phyloP scores from a whole-genome alignment of 2,329 filamentous ascomycete species.

The Beauveria medogensis region DNA sequence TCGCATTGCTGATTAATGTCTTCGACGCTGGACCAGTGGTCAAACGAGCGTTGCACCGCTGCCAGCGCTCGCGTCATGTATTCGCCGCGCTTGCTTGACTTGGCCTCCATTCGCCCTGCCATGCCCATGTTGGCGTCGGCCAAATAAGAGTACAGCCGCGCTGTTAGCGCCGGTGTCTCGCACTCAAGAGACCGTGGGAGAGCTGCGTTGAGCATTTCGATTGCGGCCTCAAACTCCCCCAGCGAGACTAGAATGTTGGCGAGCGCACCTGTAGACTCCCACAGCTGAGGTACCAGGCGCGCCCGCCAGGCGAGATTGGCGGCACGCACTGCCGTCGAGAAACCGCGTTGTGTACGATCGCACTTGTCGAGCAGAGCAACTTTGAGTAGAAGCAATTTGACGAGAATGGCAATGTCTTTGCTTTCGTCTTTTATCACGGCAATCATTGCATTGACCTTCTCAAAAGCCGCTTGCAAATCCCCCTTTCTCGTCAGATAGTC shows the following conservation, averaged over 20 bases:
- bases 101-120: conserved; percentile 46
- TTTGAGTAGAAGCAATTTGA: conserved; percentile 67
- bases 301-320: conserved; percentile 65
- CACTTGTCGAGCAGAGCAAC: conserved; percentile 59
- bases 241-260: conserved; percentile 61
- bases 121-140: conserved; percentile 74
- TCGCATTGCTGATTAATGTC: conserved; percentile 62
- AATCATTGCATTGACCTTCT: conserved; percentile 38
- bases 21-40: conserved; percentile 57
- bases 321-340: conserved; percentile 69
- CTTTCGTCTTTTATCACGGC: conserved; percentile 34
- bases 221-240: conserved; percentile 61
- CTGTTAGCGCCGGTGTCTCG: conserved; percentile 53
- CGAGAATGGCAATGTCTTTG: conserved; percentile 53
- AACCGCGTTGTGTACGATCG: conserved; percentile 63
- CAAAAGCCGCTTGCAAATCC: conserved; percentile 39
- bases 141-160: conserved; percentile 59
- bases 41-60: conserved; percentile 55
- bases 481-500: conserved; percentile 42
- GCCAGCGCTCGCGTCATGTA: conserved; percentile 50
- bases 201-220: conserved; percentile 55
- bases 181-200: conserved; percentile 72
- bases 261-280: conserved; percentile 62
- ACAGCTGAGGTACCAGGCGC: conserved; percentile 60
- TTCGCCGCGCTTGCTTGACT: conserved; percentile 42